Conservation (phyloP, 73 alveolate genomes). For the Tetrahymena malaccensis region DNA sequence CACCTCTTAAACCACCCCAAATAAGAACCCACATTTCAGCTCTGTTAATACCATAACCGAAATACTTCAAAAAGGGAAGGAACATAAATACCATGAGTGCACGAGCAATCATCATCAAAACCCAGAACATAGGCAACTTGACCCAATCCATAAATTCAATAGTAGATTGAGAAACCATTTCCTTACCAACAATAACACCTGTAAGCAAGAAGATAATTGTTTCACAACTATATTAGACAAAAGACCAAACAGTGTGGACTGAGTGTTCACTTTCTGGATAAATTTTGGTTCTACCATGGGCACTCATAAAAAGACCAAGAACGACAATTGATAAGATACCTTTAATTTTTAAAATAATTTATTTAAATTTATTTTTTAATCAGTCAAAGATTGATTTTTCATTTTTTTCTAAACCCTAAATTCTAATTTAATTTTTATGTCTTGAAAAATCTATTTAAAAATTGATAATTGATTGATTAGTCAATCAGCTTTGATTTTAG, state of each 20-base stretch:
- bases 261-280: constrained; percentile 45
- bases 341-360: neutral
- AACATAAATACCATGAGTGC: constrained; percentile 23
- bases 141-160: constrained; percentile 49
- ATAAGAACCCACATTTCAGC: constrained; percentile 39
- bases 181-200: constrained; percentile 51
- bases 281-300: constrained; percentile 44
- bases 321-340: constrained; percentile 53
- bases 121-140: constrained; percentile 38
- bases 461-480: too few species aligned
- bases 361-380: too few species aligned
- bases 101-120: constrained; percentile 44
- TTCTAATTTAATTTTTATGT: neutral
- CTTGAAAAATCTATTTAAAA: too few species aligned
- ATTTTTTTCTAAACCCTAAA: too few species aligned
- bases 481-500: too few species aligned
- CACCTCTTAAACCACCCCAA: constrained; percentile 63
- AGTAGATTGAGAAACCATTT: constrained; percentile 27
- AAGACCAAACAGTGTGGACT: constrained; percentile 49
- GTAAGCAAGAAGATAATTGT: constrained; percentile 43
- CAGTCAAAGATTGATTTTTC: too few species aligned
- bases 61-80: constrained; percentile 25
- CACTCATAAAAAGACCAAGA: constrained; percentile 55
- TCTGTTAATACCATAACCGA: constrained; percentile 48
- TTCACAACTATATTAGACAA: constrained; percentile 37